A percentile compares a stretch with the other conserved stretches of the same genome.
Evolutionary conservation across 164 flowering plant genomes (phyloP).

Genomic region (Aristolochia contorta): DNA sequence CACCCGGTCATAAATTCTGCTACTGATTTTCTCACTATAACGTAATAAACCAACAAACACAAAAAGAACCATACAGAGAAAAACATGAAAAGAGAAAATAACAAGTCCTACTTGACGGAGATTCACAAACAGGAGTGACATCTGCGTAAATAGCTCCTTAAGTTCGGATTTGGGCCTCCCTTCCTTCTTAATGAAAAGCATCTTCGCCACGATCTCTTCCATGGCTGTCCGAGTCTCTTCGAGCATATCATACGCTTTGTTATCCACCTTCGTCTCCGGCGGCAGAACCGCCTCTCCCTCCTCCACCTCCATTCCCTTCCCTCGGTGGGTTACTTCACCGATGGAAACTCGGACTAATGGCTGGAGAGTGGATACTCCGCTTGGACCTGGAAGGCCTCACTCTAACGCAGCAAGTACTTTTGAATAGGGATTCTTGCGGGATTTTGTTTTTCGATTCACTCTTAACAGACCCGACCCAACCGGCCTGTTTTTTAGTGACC

Average conservation of each 20-base stretch:
- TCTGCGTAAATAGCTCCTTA: slow-evolving; percentile 66
- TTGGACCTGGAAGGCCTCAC: too few species aligned
- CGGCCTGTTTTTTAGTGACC: too few species aligned
- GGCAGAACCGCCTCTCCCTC: slow-evolving; percentile 3
- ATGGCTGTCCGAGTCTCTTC: slow-evolving; percentile 44
- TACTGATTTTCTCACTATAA: too few species aligned
- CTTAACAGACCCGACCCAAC: too few species aligned
- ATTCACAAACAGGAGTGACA: slow-evolving; percentile 68
- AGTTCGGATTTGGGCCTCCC: slow-evolving; percentile 52
- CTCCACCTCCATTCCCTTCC: slow-evolving; percentile 5
- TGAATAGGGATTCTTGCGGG: too few species aligned
- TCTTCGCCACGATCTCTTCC: slow-evolving; percentile 76
- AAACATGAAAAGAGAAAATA: neutral
- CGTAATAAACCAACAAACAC: neutral
- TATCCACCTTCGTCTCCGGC: slow-evolving; percentile 12
- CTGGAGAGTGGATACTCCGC: too few species aligned
- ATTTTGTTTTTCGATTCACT: too few species aligned
- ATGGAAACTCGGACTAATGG: too few species aligned
- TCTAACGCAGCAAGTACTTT: too few species aligned
- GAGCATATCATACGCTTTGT: slow-evolving; percentile 47
- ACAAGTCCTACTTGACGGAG: slow-evolving; percentile 67
- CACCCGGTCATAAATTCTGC: too few species aligned
- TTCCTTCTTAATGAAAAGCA: slow-evolving; percentile 63
- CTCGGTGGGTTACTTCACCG: neutral
- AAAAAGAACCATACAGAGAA: neutral